Evolutionary conservation across 768 basidiomycete genomes (phyloP).

Genomic region (Naganishia vishniacii): DNA sequence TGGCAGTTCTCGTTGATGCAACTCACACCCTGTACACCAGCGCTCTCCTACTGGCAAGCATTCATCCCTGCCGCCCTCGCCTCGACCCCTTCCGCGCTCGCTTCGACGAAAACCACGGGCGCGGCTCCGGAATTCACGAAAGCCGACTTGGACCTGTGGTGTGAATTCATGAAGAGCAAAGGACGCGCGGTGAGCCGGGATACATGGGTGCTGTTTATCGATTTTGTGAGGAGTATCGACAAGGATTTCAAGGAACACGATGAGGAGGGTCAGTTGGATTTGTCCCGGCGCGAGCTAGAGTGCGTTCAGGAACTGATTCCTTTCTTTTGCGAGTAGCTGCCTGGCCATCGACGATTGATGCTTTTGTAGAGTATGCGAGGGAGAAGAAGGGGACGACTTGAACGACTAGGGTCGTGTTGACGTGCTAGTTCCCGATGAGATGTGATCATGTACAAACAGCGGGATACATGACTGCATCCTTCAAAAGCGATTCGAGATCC

Average conservation of each 20-base stretch:
- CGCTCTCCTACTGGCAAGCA: slow-evolving; percentile 45
- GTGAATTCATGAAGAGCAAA: slow-evolving; percentile 43
- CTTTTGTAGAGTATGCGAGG: slow-evolving; percentile 33
- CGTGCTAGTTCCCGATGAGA: neutral
- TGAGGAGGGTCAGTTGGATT: slow-evolving; percentile 43
- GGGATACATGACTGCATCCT: too few relatives aligned
- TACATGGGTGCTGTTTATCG: slow-evolving; percentile 46
- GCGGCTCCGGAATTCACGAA: slow-evolving; percentile 36
- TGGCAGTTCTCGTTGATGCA: neutral
- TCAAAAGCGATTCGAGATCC: too few relatives aligned
- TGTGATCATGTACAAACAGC: neutral
- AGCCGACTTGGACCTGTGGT: slow-evolving; percentile 44
- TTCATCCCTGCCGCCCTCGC: slow-evolving; percentile 45
- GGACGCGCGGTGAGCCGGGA: slow-evolving; percentile 47
- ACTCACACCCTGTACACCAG: slow-evolving; percentile 26
- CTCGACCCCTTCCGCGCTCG: slow-evolving; percentile 42
- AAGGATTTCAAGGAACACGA: slow-evolving; percentile 45
- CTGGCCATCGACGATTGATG: slow-evolving; percentile 49
- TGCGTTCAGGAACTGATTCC: neutral
- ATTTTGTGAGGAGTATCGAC: slow-evolving; percentile 43
- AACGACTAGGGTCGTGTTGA: neutral
- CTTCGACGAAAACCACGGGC: slow-evolving; percentile 27
- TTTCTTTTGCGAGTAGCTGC: slow-evolving; percentile 32
- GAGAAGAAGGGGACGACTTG: slow-evolving; percentile 23
- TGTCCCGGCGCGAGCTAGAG: neutral